Percentiles rank a stretch among this genome's conserved stretches.
Conservation (phyloP, 2,329 filamentous ascomycete species). For the Metarhizium guizhouense region DNA sequence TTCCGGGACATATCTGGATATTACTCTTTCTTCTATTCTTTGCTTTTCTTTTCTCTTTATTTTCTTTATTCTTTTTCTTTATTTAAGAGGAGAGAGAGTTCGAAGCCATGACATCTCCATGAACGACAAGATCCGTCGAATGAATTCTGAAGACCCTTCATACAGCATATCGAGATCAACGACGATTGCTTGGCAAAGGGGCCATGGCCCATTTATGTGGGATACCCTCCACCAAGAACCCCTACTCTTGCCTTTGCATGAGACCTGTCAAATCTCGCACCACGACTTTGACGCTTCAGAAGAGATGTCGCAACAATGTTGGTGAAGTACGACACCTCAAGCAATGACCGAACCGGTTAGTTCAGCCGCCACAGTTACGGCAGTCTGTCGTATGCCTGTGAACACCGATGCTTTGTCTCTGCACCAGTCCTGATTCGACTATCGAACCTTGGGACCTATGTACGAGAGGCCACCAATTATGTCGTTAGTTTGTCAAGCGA, state of each 20-base stretch:
- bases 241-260: background rate
- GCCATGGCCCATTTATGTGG: background rate
- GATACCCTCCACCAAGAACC: background rate
- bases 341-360: background rate
- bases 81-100: too few species aligned
- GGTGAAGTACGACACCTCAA: background rate
- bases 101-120: background rate
- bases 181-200: background rate
- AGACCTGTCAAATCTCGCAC: background rate
- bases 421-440: background rate
- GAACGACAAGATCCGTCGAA: background rate
- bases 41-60: too few species aligned
- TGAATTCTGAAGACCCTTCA: background rate
- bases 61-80: too few species aligned
- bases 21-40: too few species aligned
- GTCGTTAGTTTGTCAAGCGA: background rate
- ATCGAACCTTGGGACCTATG: background rate
- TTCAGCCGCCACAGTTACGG: background rate
- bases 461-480: background rate
- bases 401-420: background rate
- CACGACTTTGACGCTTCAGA: background rate
- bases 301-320: background rate
- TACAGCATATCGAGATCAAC: background rate
- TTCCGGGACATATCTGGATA: too few species aligned
- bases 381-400: slow-evolving; percentile 3